Evolutionary conservation across 768 basidiomycete species (phyloP).

Genomic region (Kwoniella botswanensis): DNA sequence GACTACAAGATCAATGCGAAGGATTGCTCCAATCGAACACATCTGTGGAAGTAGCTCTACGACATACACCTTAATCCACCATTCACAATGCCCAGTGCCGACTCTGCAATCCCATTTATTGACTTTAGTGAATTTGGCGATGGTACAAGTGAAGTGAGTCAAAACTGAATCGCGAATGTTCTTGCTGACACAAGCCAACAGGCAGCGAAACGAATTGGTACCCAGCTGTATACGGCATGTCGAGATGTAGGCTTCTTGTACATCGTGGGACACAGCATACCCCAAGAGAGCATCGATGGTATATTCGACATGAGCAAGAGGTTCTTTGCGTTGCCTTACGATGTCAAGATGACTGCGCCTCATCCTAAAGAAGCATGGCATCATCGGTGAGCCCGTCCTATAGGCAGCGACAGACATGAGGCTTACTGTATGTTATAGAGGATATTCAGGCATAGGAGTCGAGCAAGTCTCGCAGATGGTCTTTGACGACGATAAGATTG

Average conservation of each 20-base stretch:
- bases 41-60: not conserved
- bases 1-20: too few relatives aligned
- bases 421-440: slow-evolving; percentile 8
- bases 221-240: slow-evolving; percentile 39
- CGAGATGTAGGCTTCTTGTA: slow-evolving; percentile 50
- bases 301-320: slow-evolving; percentile 37
- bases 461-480: slow-evolving; percentile 47
- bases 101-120: slow-evolving; percentile 33
- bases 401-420: not conserved
- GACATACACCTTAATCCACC: not conserved
- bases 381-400: slow-evolving; percentile 20
- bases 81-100: slow-evolving; percentile 17
- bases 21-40: not conserved
- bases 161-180: too few relatives aligned
- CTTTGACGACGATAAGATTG: slow-evolving; percentile 32
- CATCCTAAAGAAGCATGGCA: slow-evolving; percentile 38
- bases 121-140: slow-evolving; percentile 36
- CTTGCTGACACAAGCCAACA: not conserved
- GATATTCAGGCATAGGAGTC: slow-evolving; percentile 42
- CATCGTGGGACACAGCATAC: slow-evolving; percentile 34
- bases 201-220: slow-evolving; percentile 27
- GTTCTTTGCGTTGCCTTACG: slow-evolving; percentile 41
- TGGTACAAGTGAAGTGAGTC: slow-evolving; percentile 20
- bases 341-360: slow-evolving; percentile 43
- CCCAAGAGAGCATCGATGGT: slow-evolving; percentile 32